These are phyloP conservation scores for Chaetomium tenue DNA, from an alignment of 495 filamentous ascomycete species.

Conservation along the genomic window DNA sequence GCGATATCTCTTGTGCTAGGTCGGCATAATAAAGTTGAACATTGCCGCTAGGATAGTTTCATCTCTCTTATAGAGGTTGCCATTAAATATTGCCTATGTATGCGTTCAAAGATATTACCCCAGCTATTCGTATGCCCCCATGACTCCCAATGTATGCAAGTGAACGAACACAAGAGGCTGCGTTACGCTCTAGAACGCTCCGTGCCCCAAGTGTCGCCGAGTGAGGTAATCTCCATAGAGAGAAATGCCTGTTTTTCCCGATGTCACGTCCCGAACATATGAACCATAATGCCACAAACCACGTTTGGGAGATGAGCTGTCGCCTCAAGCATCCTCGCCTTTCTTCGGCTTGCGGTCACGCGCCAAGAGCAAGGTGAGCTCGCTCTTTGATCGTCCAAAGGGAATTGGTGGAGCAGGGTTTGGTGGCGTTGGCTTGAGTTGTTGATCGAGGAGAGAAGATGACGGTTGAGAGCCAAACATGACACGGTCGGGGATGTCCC, in stretches of 20 bases:
- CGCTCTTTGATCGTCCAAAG: constrained; percentile 50
- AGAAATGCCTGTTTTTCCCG: background rate
- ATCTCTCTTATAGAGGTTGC: background rate
- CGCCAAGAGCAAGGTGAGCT: constrained; percentile 51
- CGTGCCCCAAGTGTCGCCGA: background rate
- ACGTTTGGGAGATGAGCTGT: background rate
- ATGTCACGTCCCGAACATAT: background rate
- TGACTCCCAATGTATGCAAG: constrained; percentile 10
- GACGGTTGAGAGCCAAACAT: constrained; percentile 29
- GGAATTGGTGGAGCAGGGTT: constrained; percentile 37
- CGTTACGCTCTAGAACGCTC: background rate
- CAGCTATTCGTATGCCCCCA: background rate
- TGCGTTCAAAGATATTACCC: background rate
- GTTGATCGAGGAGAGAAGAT: constrained; percentile 32
- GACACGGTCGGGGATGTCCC: constrained; percentile 31
- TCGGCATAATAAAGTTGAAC: background rate
- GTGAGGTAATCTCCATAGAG: background rate
- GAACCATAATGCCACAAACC: background rate
- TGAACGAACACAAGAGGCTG: background rate
- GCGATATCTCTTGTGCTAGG: background rate
- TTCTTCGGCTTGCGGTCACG: constrained; percentile 36
- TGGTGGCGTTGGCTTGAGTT: constrained; percentile 43
- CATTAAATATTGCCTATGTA: background rate
- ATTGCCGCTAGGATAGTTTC: background rate
- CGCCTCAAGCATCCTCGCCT: constrained; percentile 1